Conservation (phyloP, 495 filamentous ascomycete genomes). For the Polyplosphaeria fusca region DNA sequence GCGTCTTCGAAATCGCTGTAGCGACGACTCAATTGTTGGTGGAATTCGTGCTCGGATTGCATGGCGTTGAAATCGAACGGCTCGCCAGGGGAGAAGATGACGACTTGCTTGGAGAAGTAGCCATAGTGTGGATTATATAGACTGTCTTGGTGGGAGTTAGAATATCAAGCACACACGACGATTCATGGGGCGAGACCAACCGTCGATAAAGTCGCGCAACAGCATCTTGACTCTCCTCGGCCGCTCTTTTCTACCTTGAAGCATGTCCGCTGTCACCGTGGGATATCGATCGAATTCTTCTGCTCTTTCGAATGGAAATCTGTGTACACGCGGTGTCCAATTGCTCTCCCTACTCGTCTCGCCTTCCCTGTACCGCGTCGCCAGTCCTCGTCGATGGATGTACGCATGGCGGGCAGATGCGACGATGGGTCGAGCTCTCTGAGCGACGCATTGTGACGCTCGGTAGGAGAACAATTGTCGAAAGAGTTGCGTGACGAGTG, state of each 20-base stretch:
- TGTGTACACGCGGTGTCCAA: conserved; percentile 78
- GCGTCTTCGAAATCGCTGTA: conserved; percentile 89
- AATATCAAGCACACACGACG: neutral
- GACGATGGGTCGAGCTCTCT: conserved; percentile 13
- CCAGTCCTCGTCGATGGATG: conserved; percentile 18
- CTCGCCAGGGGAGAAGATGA: conserved; percentile 88
- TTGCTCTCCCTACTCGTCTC: conserved; percentile 46
- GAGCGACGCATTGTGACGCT: conserved; percentile 45
- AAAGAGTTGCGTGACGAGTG: conserved; percentile 72
- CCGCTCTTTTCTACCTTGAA: conserved; percentile 68
- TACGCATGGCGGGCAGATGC: conserved; percentile 5
- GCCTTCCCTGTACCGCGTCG: conserved; percentile 3
- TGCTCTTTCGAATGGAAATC: conserved; percentile 68
- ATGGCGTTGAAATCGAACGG: conserved; percentile 88
- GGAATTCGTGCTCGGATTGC: conserved; percentile 78
- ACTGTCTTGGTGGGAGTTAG: conserved; percentile 59
- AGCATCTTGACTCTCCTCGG: conserved; percentile 93
- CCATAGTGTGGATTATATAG: conserved; percentile 97
- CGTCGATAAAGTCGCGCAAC: conserved; percentile 94
- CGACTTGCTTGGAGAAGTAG: conserved; percentile 95
- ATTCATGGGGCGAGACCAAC: conserved; percentile 45
- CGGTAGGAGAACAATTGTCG: conserved; percentile 74
- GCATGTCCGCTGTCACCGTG: conserved; percentile 73
- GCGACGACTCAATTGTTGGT: conserved; percentile 65
- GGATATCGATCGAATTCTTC: conserved; percentile 79